phyloP scores from a whole-genome alignment of 108 stramenopile genomes.

The Cylindrotheca closterium region DNA sequence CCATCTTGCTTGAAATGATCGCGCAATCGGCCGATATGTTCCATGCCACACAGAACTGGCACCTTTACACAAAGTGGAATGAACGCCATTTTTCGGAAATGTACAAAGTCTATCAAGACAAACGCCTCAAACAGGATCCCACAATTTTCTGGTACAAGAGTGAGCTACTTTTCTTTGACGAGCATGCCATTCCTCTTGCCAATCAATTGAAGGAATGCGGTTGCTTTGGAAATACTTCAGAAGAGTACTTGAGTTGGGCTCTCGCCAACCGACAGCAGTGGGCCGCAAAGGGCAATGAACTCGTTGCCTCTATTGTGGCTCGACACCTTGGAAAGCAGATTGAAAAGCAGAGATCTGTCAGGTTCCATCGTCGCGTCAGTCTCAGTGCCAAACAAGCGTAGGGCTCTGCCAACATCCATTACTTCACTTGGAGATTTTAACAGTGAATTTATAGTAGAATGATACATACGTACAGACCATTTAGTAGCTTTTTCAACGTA shows the following conservation, averaged over 20 bases:
- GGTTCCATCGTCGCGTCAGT: conserved; percentile 15
- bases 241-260: conserved; percentile 30
- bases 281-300: conserved; percentile 16
- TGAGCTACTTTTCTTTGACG: conserved; percentile 42
- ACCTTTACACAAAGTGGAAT: conserved; percentile 46
- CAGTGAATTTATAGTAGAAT: too few species aligned
- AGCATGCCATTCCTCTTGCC: conserved; percentile 38
- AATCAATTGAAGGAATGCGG: conserved; percentile 34
- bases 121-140: conserved; percentile 25
- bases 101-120: conserved; percentile 30
- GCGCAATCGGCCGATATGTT: conserved; percentile 45
- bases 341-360: background rate
- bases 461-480: too few species aligned
- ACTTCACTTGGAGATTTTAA: too few species aligned
- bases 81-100: conserved; percentile 36
- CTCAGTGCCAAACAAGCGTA: conserved; percentile 11
- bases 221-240: conserved; percentile 26
- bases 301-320: conserved; percentile 20
- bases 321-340: conserved; percentile 19
- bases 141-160: conserved; percentile 34
- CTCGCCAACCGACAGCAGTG: conserved; percentile 20
- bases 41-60: conserved; percentile 50
- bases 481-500: too few species aligned
- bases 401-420: too few species aligned
- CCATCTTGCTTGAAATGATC: conserved; percentile 39